These are phyloP conservation scores for Pholiota microspora DNA, from an alignment of 768 basidiomycete species.

Conservation along the genomic window DNA sequence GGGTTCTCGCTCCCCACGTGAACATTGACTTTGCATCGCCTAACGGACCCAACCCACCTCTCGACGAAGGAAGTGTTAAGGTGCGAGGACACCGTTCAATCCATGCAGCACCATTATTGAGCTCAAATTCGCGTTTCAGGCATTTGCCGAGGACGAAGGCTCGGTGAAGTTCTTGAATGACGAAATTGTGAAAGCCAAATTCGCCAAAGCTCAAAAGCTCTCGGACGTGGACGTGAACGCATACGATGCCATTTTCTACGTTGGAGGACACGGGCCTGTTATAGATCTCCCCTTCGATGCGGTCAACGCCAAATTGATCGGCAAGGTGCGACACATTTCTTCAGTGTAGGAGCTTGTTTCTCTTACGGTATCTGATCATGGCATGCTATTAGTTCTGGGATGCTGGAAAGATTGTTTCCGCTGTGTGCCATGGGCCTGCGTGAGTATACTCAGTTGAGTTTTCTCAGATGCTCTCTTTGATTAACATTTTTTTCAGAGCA, in stretches of 20 bases:
- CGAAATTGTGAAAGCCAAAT: slow-evolving; percentile 45
- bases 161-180: slow-evolving; percentile 60
- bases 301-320: slow-evolving; percentile 54
- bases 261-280: slow-evolving; percentile 78
- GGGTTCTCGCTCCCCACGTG: slow-evolving; percentile 46
- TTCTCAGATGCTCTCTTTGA: not conserved
- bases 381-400: slow-evolving; percentile 55
- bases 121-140: slow-evolving; percentile 25
- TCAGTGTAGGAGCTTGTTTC: not conserved
- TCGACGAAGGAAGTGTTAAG: slow-evolving; percentile 57
- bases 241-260: slow-evolving; percentile 75
- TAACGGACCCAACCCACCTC: slow-evolving; percentile 64
- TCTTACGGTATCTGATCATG: not conserved
- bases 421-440: slow-evolving; percentile 83
- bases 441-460: slow-evolving; percentile 29
- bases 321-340: slow-evolving; percentile 37
- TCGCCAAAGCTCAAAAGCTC: slow-evolving; percentile 58
- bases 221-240: slow-evolving; percentile 54
- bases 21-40: slow-evolving; percentile 62
- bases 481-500: slow-evolving; percentile 35
- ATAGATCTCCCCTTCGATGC: slow-evolving; percentile 65
- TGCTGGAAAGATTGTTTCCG: slow-evolving; percentile 60
- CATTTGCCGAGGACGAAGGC: slow-evolving; percentile 51
- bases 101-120: not conserved
- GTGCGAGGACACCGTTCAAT: slow-evolving; percentile 27